These are phyloP conservation scores for Oryza punctata DNA, from an alignment of 176 grass and related monocot genomes.

Conservation along the genomic window DNA sequence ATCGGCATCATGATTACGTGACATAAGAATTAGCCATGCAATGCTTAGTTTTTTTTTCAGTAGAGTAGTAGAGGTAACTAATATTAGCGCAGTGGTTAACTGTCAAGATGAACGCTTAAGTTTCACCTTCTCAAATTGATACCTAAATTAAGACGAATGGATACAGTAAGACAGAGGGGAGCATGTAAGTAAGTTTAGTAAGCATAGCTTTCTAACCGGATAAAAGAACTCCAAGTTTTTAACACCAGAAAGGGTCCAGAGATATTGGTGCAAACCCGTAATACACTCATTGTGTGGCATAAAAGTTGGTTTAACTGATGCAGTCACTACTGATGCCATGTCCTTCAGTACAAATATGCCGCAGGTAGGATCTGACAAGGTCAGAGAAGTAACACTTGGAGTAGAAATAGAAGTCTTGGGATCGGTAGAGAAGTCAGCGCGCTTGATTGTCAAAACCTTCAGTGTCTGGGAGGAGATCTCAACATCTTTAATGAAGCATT, in stretches of 20 bases:
- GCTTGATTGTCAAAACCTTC: too few species aligned
- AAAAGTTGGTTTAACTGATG: neutral
- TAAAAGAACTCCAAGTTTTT: neutral
- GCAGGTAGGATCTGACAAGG: accelerated
- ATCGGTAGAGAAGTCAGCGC: too few species aligned
- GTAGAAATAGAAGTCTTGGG: too few species aligned
- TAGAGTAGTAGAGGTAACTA: neutral
- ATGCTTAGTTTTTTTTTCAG: neutral
- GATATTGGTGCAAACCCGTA: slow-evolving; percentile 5
- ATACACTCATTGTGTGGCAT: too few species aligned
- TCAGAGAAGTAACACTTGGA: neutral
- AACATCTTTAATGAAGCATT: too few species aligned
- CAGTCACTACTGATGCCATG: slow-evolving; percentile 18
- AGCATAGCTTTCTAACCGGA: neutral
- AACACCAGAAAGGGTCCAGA: slow-evolving; percentile 19
- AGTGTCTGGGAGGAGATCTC: too few species aligned
- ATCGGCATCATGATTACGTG: neutral
- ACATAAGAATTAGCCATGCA: neutral
- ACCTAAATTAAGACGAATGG: too few species aligned
- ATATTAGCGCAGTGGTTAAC: too few species aligned
- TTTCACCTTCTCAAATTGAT: too few species aligned
- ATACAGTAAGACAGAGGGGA: too few species aligned
- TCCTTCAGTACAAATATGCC: slow-evolving; percentile 1
- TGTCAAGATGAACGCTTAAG: too few species aligned
- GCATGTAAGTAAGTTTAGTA: neutral